A percentile compares a stretch with the other conserved stretches of the same genome.
phyloP scores from a whole-genome alignment of 306 rosid genomes.

The Hippophae rhamnoides region DNA sequence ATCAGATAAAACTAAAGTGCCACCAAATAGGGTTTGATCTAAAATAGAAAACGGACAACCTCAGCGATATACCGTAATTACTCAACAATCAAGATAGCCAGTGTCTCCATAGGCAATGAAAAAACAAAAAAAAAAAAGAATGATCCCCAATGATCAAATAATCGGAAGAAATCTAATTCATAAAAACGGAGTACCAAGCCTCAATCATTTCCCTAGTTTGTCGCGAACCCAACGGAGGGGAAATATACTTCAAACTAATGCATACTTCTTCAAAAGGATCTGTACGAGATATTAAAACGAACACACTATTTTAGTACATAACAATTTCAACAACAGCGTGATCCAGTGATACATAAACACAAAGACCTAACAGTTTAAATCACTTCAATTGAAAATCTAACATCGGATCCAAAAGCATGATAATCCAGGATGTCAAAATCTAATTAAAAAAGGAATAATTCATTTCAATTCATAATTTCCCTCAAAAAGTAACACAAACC shows the following conservation, averaged over 20 bases:
- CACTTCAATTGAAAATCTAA: neutral
- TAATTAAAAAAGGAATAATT: neutral
- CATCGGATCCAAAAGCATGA: slow-evolving; percentile 20
- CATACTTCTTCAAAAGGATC: slow-evolving; percentile 5
- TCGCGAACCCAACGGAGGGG: neutral
- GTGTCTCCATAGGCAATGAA: too few species aligned
- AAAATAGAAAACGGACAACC: too few species aligned
- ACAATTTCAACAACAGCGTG: neutral
- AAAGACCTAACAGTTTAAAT: neutral
- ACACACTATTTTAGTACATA: slow-evolving; percentile 8
- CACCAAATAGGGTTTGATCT: too few species aligned
- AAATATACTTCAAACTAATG: neutral
- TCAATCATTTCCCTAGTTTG: slow-evolving; percentile 1
- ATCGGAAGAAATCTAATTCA: too few species aligned
- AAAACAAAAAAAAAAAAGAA: too few species aligned
- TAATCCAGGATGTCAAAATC: slow-evolving; percentile 7
- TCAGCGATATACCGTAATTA: too few species aligned
- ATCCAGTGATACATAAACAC: slow-evolving; percentile 8
- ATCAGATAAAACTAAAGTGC: too few species aligned
- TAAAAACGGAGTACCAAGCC: neutral
- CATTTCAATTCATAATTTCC: neutral
- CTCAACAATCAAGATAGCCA: too few species aligned
- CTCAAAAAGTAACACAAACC: slow-evolving; percentile 12
- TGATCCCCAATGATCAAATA: too few species aligned
- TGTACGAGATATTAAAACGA: neutral